phyloP scores from a whole-genome alignment of 148 eudicot species.

The Mesembryanthemum crystallinum region DNA sequence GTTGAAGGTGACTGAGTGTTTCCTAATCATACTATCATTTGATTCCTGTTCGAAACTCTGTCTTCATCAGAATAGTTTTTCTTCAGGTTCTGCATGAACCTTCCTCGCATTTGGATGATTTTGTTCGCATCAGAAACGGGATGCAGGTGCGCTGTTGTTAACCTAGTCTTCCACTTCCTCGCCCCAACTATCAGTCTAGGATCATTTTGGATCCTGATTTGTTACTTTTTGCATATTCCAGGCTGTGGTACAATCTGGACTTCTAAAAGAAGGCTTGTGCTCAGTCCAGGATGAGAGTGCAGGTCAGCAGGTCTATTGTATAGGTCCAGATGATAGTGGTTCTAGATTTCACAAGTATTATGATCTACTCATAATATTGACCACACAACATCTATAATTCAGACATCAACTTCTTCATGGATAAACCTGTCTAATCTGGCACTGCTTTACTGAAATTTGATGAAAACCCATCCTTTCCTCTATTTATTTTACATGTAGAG shows the following conservation, averaged over 20 bases:
- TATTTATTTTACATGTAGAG: neutral
- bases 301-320: constrained; percentile 44
- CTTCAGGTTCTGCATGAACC: constrained; percentile 72
- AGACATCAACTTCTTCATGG: neutral
- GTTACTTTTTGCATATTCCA: constrained; percentile 28
- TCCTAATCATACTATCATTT: neutral
- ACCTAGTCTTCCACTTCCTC: neutral
- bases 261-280: constrained; percentile 80
- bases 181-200: neutral
- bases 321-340: neutral
- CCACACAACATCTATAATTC: neutral
- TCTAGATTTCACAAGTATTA: neutral
- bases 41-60: constrained; percentile 15
- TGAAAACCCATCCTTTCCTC: neutral
- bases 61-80: neutral
- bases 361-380: constrained; percentile 9
- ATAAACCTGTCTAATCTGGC: neutral
- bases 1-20: constrained; percentile 48
- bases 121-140: constrained; percentile 74
- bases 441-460: neutral
- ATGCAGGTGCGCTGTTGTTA: constrained; percentile 68
- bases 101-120: constrained; percentile 73
- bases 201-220: constrained; percentile 1
- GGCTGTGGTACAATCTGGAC: constrained; percentile 76
- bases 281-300: constrained; percentile 99